phyloP scores from a whole-genome alignment of 805 yeast species.

The Nakazawaea wickerhamii region DNA sequence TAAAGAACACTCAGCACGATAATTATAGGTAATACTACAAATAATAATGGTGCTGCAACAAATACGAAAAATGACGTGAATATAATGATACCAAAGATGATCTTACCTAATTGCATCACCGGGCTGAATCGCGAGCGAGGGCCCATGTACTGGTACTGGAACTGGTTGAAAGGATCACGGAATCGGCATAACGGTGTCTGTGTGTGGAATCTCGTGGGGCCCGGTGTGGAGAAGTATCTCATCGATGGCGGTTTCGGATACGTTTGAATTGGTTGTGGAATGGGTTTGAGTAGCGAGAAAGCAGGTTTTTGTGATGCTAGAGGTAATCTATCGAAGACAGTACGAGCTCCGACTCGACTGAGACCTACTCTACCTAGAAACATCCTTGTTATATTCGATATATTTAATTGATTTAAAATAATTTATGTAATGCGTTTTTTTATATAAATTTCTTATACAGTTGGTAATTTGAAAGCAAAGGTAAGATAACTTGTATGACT shows the following conservation, averaged over 20 bases:
- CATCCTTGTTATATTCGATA: too few species aligned
- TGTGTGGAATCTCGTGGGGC: too few species aligned
- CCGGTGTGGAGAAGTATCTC: too few species aligned
- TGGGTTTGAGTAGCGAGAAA: too few species aligned
- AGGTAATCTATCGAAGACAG: too few species aligned
- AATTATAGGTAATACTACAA: conserved; percentile 27
- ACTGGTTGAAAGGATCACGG: too few species aligned
- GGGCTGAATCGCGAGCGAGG: not conserved
- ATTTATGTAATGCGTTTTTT: not conserved
- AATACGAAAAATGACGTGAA: conserved; percentile 21
- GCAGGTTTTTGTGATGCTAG: too few species aligned
- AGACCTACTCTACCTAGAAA: too few species aligned
- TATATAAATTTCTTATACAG: not conserved
- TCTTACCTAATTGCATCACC: not conserved
- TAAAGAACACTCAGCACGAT: conserved; percentile 22
- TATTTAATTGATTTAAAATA: not conserved
- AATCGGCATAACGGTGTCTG: too few species aligned
- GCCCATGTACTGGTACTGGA: not conserved
- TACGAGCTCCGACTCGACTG: too few species aligned
- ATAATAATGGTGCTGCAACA: conserved; percentile 27
- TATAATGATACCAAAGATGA: conserved; percentile 2
- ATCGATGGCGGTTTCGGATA: too few species aligned
- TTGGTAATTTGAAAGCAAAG: conserved; percentile 57
- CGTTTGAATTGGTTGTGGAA: too few species aligned
- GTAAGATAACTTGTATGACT: conserved; percentile 92